Percentiles rank a stretch among this genome's conserved stretches.
These are phyloP conservation scores for Apiotrichum porosum DNA, from an alignment of 1,284 basidiomycete genomes.

Conservation along the genomic window DNA sequence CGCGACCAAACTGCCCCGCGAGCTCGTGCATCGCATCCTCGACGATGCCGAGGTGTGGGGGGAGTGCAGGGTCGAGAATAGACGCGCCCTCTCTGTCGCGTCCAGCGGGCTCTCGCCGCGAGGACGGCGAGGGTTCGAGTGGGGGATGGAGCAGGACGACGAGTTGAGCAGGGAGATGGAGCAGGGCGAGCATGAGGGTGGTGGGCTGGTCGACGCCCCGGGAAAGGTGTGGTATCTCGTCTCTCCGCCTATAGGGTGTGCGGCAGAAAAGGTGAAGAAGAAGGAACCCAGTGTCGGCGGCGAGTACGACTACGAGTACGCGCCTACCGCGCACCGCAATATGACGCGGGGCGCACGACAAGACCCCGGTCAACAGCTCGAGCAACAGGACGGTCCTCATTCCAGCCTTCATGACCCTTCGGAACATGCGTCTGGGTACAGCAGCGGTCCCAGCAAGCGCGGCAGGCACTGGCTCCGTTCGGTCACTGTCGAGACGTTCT, in stretches of 20 bases:
- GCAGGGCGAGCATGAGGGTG: constrained; percentile 3
- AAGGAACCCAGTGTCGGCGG: neutral
- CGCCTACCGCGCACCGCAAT: too few relatives aligned
- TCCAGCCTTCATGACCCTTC: too few relatives aligned
- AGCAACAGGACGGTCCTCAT: too few relatives aligned
- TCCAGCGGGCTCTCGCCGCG: constrained; percentile 15
- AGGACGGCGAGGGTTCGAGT: constrained; percentile 6
- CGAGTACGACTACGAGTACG: neutral
- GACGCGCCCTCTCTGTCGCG: constrained; percentile 20
- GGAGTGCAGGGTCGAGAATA: constrained; percentile 18
- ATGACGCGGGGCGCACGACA: too few relatives aligned
- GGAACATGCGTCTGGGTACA: too few relatives aligned
- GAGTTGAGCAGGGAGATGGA: constrained; percentile 13
- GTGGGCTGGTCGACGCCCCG: constrained; percentile 18
- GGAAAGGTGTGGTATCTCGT: constrained; percentile 36
- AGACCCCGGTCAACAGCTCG: too few relatives aligned
- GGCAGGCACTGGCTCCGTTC: constrained; percentile 23
- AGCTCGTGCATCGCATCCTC: constrained; percentile 28
- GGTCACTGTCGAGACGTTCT: constrained; percentile 31
- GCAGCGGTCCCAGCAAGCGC: too few relatives aligned
- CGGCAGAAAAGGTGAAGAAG: constrained; percentile 1
- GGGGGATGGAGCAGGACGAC: constrained; percentile 27
- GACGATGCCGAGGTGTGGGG: constrained; percentile 29
- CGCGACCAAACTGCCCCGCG: constrained; percentile 20
- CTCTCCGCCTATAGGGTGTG: constrained; percentile 29